Base-by-base conservation (phyloP, 805 yeast species). In the Kurtzmaniella fragi region DNA sequence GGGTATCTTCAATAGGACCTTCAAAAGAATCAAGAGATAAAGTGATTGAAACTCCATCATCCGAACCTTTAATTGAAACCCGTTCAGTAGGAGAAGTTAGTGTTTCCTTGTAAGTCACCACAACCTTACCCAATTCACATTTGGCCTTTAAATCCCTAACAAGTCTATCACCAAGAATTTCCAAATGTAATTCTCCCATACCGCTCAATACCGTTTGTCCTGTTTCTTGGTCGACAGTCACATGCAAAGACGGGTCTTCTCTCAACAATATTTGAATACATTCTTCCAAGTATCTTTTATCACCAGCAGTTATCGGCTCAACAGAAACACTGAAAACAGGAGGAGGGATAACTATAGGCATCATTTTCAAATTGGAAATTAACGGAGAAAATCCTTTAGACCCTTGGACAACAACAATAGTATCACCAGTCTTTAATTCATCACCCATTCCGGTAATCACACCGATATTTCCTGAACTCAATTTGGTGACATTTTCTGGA, bases 121-220 rank as follows among this genome's bases (percentile, higher is more conserved):
- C 86, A 15, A 93, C 86, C 38, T 82, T 81, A 34, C 96, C 89
- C 30, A 88, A 71, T 26, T 80, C 81, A 1, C 86, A 84, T 40
- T 82, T 79, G 2, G 95, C 96, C 56, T 83, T 82, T 73, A 89
- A 71, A 42, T 88, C 95, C 32, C 75, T 76, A n/a, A 86, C 62
- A 31, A 89, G 70, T 40, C 97, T 70, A 50, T 87, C 93, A 35
- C 71, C 73, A 1, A 93, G 84, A 47, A 93, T 89, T 49, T 93
- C 98, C 36, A 93, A 70, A 62, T 93, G 99, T 35, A 93, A 70
- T 54, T 93, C 98, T 31, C 99, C 99, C 98, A 91, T 91, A 26
- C 99, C 99, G 14, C 95, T 81, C 25, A 93, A 61, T 20, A 90
- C 75, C 2, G 90, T 81, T 62, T 93, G 97, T 5, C 93, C 95